Conservation (phyloP, 345 rosid species). For the Psidium friedrichsthalianum region DNA sequence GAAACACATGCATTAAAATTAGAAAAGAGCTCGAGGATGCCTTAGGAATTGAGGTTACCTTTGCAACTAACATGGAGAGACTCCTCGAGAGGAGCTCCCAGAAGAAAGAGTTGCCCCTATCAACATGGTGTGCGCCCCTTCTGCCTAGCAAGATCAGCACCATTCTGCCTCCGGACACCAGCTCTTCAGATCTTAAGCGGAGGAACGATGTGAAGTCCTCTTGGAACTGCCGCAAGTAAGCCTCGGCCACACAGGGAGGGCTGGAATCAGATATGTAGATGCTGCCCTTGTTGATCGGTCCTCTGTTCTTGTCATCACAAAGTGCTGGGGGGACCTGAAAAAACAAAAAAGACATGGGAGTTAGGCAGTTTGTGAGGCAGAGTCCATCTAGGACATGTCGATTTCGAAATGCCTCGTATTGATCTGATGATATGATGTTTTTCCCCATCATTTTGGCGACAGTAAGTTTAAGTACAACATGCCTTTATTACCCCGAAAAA, state of each 20-base stretch:
- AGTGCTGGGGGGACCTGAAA: constrained; percentile 59
- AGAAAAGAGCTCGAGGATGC: not conserved
- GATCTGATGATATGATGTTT: not conserved
- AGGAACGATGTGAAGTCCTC: constrained; percentile 69
- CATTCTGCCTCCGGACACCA: constrained; percentile 48
- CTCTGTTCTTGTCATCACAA: constrained; percentile 50
- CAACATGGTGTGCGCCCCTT: constrained; percentile 45
- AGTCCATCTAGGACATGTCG: not conserved
- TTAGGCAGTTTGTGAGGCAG: not conserved
- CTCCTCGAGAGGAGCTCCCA: constrained; percentile 70
- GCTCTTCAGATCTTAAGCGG: constrained; percentile 45
- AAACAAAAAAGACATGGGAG: not conserved
- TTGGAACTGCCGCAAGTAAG: constrained; percentile 57
- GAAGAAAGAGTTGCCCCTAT: constrained; percentile 76
- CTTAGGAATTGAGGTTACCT: constrained; percentile 16
- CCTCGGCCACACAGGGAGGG: constrained; percentile 45
- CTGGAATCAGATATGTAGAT: constrained; percentile 53
- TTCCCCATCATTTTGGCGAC: not conserved
- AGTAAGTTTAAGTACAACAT: not conserved
- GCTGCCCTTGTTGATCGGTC: constrained; percentile 60
- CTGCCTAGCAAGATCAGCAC: constrained; percentile 66
- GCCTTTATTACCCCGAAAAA: not conserved
- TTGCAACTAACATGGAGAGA: constrained; percentile 33
- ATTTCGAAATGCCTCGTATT: not conserved
- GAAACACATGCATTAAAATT: not conserved